A percentile compares a stretch with the other conserved stretches of the same genome.
Conservation (phyloP, 768 basidiomycete species). For the Phanerochaete sordida region DNA sequence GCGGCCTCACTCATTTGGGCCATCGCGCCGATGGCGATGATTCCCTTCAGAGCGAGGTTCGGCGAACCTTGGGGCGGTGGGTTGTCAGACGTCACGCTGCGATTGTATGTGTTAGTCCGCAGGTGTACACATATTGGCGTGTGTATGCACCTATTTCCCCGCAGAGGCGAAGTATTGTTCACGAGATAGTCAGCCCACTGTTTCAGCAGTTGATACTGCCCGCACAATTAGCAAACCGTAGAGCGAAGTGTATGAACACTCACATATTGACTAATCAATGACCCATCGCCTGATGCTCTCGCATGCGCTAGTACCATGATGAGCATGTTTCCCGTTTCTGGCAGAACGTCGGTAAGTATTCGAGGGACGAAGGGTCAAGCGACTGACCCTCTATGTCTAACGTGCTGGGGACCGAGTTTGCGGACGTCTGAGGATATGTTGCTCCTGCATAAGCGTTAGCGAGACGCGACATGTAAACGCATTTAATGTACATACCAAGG, state of each 20-base stretch:
- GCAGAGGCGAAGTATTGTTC: conserved; percentile 11
- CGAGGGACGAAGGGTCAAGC: background rate
- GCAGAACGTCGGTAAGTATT: background rate
- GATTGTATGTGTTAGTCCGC: background rate
- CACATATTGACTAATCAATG: conserved; percentile 20
- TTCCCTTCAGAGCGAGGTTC: conserved; percentile 69
- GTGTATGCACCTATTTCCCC: background rate
- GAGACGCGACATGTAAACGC: background rate
- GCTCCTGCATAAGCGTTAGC: background rate
- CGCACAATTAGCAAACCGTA: background rate
- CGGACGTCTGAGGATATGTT: conserved; percentile 10
- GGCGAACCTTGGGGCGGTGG: conserved; percentile 45
- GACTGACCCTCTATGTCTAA: conserved; percentile 7
- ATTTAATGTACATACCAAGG: conserved; percentile 18
- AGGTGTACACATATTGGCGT: background rate
- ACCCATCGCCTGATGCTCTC: conserved; percentile 24
- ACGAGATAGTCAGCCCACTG: conserved; percentile 23
- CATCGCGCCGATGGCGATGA: conserved; percentile 65
- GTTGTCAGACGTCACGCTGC: background rate
- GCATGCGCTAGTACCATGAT: conserved; percentile 32
- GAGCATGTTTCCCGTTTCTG: conserved; percentile 34
- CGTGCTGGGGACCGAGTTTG: background rate
- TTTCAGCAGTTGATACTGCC: conserved; percentile 21
- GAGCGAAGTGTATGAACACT: background rate
- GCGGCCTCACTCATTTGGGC: conserved; percentile 41